phyloP scores from a whole-genome alignment of 345 rosid genomes.

The Camelina neglecta region DNA sequence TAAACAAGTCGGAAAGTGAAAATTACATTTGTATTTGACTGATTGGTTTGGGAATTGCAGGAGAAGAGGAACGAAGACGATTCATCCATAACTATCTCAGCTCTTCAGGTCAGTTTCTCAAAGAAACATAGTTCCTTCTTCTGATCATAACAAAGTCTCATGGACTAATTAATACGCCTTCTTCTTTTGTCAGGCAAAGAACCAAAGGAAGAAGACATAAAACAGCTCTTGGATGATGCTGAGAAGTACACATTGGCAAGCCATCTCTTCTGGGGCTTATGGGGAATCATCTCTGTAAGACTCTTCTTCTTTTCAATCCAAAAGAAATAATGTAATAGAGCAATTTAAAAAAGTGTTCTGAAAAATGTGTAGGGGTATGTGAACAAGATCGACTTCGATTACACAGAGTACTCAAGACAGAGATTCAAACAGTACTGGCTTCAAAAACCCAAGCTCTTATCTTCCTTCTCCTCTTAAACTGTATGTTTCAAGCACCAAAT shows the following conservation, averaged over 20 bases:
- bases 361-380: constrained; percentile 44
- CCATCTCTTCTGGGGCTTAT: constrained; percentile 82
- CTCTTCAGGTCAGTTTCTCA: constrained; percentile 49
- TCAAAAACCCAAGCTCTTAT: constrained; percentile 44
- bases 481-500: constrained; percentile 4
- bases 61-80: constrained; percentile 67
- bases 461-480: neutral
- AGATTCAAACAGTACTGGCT: constrained; percentile 60
- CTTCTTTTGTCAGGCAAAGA: constrained; percentile 50
- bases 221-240: constrained; percentile 49
- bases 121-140: constrained; percentile 7
- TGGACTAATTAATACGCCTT: constrained; percentile 1
- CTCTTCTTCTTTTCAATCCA: neutral
- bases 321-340: neutral
- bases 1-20: neutral
- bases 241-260: constrained; percentile 76
- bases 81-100: constrained; percentile 60
- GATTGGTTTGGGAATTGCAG: constrained; percentile 48
- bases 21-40: constrained; percentile 24
- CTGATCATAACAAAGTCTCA: neutral
- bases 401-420: constrained; percentile 58
- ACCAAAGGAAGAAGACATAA: constrained; percentile 55
- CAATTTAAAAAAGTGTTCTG: neutral
- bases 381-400: constrained; percentile 58
- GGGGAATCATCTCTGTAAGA: constrained; percentile 60